Evolutionary conservation across 2,329 filamentous ascomycete genomes (phyloP), one percentile per base, ranked within the genome.

Genomic region (Emericellopsis atlantica): DNA sequence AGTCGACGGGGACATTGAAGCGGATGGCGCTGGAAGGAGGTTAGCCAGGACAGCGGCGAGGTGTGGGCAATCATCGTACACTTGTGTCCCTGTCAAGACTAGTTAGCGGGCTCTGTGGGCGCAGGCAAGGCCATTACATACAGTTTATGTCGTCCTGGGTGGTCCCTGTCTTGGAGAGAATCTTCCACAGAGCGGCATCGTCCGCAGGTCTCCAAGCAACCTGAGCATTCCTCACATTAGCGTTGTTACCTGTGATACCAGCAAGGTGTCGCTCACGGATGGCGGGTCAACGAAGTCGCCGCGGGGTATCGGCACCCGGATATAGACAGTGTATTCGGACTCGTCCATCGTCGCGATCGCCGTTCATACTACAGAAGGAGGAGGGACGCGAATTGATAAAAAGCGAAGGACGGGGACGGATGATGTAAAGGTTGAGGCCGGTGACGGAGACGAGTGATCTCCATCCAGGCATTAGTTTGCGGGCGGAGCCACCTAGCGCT

Each of bases 231-330:
- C 26, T 29, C 38, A 15, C 40, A 40, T 16, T 18, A 24, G 11
- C 24, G 15, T n/a, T 11, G 15, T 32, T 21, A 21, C 18, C 18
- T 21, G 18, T 21, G 18, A 21, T 12, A 10, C 9, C 32, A 29
- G 34, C 12, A 39, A 32, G 9, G 16, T 24, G n/a, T 40, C 32
- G 57, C 74, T 57, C 72, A 89, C 89, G 48, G 82, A 80, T 37
- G 86, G 84, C 43, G 92, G 92, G 61, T 98, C 90, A 46, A 89
- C 75, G 64, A 98, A 98, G 52, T 84, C 79, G 33, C 84, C 83
- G 43, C 92, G 76, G 31, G 82, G 76, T 54, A 95, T 93, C 21
- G 92, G 92, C n/a, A 96, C 74, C 46, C 89, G 76, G 47, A 98
- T 76, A 53, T 94, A 85, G 44, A 94, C 80, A 12, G 85, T 94